A percentile compares a stretch with the other conserved stretches of the same genome.
Evolutionary conservation across 2,329 filamentous ascomycete genomes (phyloP).

Genomic region (Diaporthe citriasiana): DNA sequence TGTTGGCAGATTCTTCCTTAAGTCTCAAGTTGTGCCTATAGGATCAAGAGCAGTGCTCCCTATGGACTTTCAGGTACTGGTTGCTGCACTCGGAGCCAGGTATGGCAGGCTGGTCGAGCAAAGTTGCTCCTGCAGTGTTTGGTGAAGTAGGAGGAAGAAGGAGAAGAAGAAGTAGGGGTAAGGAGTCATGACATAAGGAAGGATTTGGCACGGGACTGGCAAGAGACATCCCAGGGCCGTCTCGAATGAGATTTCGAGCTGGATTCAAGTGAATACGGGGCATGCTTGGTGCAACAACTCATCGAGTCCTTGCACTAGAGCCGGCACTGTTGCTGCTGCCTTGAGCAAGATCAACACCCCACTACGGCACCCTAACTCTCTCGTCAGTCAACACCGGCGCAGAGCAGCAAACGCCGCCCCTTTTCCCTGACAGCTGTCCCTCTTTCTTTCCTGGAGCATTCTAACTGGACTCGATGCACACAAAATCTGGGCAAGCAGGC

Average conservation of each 20-base stretch:
- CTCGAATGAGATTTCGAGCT: background rate
- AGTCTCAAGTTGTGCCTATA: background rate
- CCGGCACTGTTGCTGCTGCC: background rate
- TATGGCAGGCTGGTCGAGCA: background rate
- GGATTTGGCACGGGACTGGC: background rate
- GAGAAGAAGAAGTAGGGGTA: no score
- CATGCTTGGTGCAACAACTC: background rate
- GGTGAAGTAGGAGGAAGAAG: background rate
- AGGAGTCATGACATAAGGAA: background rate
- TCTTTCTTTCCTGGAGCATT: background rate
- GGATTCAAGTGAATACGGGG: constrained; percentile 8
- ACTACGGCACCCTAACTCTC: background rate
- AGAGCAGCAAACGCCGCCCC: background rate
- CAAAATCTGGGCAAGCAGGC: background rate
- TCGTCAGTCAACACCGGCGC: background rate
- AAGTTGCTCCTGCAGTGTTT: constrained; percentile 5
- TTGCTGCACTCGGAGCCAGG: background rate
- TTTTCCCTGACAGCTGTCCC: background rate
- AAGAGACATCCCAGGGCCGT: background rate
- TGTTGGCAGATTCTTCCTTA: background rate
- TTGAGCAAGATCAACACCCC: background rate
- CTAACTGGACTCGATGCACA: background rate
- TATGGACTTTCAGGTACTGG: background rate
- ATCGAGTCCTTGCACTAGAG: background rate
- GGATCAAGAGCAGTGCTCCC: background rate